Percentiles rank a stretch among this genome's conserved stretches.
phyloP scores from a whole-genome alignment of 805 yeast genomes.

The Ogataea neopini region DNA sequence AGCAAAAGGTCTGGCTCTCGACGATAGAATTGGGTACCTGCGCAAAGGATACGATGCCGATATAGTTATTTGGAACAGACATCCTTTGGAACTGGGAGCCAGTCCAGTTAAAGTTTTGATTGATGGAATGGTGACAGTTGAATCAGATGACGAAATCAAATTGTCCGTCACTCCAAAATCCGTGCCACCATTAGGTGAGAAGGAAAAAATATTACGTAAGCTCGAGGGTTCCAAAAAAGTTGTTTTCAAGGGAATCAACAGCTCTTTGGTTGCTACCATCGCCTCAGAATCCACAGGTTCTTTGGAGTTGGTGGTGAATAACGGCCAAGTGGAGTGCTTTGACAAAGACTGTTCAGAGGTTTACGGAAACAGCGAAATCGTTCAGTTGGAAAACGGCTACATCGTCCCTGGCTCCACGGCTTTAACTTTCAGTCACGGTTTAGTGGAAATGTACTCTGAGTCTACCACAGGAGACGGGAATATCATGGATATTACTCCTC shows the following conservation, averaged over 20 bases:
- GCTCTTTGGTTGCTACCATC: not conserved
- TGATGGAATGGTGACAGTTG: not conserved
- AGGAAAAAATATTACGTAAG: not conserved
- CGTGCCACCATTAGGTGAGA: not conserved
- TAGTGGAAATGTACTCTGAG: not conserved
- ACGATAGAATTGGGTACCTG: not conserved
- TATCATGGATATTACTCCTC: not conserved
- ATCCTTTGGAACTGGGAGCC: not conserved
- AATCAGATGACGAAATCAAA: not conserved
- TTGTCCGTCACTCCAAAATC: not conserved
- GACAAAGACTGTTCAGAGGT: not conserved
- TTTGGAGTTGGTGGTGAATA: not conserved
- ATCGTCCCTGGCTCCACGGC: not conserved
- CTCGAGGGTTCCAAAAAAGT: not conserved
- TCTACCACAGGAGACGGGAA: not conserved
- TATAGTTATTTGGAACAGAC: not conserved
- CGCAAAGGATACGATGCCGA: conserved; percentile 1
- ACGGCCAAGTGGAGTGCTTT: not conserved
- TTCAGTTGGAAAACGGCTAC: not conserved
- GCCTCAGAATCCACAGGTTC: not conserved
- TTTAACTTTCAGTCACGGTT: not conserved
- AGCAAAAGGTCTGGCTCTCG: not conserved
- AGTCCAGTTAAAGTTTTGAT: not conserved
- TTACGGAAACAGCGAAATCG: not conserved
- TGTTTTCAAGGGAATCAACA: not conserved